A percentile compares a stretch with the other conserved stretches of the same genome.
These are phyloP conservation scores for Hypoxylon subgilvum DNA, from an alignment of 495 filamentous ascomycete genomes.

Conservation along the genomic window DNA sequence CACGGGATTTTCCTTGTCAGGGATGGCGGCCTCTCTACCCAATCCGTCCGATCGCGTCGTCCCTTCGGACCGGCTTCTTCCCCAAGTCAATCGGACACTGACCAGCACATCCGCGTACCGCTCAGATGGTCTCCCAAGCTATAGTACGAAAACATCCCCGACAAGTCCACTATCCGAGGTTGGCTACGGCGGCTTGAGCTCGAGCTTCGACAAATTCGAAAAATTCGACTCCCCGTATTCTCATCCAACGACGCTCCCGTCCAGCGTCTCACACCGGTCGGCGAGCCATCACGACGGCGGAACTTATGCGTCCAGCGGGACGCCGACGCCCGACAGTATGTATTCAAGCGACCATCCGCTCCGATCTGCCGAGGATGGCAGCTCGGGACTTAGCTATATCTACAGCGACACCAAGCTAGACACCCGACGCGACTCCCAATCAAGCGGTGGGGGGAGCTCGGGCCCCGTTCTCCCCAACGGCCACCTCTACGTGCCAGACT, in stretches of 20 bases:
- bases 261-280: constrained; percentile 5
- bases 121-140: constrained; percentile 27
- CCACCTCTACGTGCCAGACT: constrained; percentile 41
- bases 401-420: constrained; percentile 36
- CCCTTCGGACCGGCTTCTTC: constrained; percentile 42
- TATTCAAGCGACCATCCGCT: constrained; percentile 31
- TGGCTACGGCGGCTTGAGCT: constrained; percentile 28
- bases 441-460: constrained; percentile 22
- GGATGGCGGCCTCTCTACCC: constrained; percentile 49
- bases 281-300: constrained; percentile 11
- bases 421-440: constrained; percentile 31
- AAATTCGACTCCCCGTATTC: constrained; percentile 26
- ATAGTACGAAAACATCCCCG: constrained; percentile 27
- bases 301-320: constrained; percentile 8
- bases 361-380: constrained; percentile 27
- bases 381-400: constrained; percentile 29
- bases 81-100: constrained; percentile 39
- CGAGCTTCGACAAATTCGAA: no score
- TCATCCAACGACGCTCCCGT: constrained; percentile 2
- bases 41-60: constrained; percentile 48
- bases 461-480: constrained; percentile 39
- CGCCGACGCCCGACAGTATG: constrained; percentile 8
- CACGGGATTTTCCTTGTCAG: constrained; percentile 46
- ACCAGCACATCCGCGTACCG: constrained; percentile 36
- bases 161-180: constrained; percentile 26